Evolutionary conservation across 164 flowering plant genomes (phyloP).

Genomic region (Warburgia ugandensis): DNA sequence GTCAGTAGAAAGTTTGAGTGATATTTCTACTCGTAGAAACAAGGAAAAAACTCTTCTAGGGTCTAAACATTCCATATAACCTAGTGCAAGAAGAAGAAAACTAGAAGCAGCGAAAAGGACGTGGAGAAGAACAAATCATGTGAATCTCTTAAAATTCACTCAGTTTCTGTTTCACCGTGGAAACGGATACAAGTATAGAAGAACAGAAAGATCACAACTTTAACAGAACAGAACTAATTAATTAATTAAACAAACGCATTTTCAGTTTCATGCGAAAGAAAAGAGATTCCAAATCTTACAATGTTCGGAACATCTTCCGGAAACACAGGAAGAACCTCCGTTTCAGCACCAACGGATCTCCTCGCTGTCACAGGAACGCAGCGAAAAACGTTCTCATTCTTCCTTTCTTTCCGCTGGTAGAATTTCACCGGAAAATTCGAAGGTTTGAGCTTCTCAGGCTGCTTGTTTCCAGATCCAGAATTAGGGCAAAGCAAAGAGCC

Average conservation of each 20-base stretch:
- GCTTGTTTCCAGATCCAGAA: slow-evolving; percentile 1
- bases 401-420: slow-evolving; percentile 1
- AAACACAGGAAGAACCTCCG: slow-evolving; percentile 20
- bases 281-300: slow-evolving; percentile 5
- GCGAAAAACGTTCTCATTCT: background rate
- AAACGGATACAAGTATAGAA: too few species aligned
- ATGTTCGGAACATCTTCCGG: slow-evolving; percentile 17
- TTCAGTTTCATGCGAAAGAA: background rate
- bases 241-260: background rate
- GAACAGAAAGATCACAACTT: background rate
- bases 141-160: too few species aligned
- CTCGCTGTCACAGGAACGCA: slow-evolving; percentile 8
- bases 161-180: too few species aligned
- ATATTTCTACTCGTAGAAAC: background rate
- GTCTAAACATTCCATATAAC: background rate
- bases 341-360: slow-evolving; percentile 13
- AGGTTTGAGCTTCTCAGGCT: slow-evolving; percentile 14
- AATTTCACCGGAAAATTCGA: slow-evolving; percentile 7
- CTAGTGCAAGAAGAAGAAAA: too few species aligned
- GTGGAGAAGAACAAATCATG: too few species aligned
- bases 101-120: too few species aligned
- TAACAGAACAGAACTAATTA: background rate
- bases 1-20: background rate
- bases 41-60: background rate
- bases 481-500: slow-evolving; percentile 14